Evolutionary conservation across 345 rosid genomes (phyloP).

Genomic region (thale cress (Arabidopsis thaliana)): DNA sequence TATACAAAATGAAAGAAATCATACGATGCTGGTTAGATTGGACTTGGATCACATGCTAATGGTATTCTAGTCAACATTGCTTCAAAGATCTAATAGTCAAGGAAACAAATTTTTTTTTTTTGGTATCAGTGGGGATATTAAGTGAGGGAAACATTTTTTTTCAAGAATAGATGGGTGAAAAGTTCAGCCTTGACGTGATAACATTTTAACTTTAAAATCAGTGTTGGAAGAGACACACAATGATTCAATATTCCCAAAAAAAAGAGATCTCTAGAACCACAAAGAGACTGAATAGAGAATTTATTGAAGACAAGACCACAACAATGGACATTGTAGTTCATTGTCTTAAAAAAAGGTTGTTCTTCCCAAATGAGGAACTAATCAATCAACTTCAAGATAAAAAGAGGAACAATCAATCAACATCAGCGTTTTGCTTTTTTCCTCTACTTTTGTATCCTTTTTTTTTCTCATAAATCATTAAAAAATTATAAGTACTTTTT

Average conservation of each 20-base stretch:
- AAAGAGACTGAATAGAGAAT: too few species aligned
- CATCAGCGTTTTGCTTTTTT: not conserved
- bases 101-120: not conserved
- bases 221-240: too few species aligned
- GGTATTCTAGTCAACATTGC: not conserved
- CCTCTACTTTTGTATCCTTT: conserved; percentile 5
- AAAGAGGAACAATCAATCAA: conserved; percentile 8
- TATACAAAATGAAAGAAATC: too few species aligned
- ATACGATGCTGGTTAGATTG: too few species aligned
- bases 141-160: too few species aligned
- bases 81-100: not conserved
- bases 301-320: not conserved
- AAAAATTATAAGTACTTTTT: not conserved
- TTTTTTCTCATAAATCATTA: conserved; percentile 1
- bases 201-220: too few species aligned
- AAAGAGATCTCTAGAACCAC: too few species aligned
- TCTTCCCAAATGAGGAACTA: not conserved
- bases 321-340: not conserved
- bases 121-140: too few species aligned
- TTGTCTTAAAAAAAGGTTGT: not conserved
- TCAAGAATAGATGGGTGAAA: not conserved
- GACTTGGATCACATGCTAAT: not conserved
- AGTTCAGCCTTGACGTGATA: too few species aligned
- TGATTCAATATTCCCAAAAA: too few species aligned
- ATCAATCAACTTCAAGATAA: not conserved